A percentile compares a stretch with the other conserved stretches of the same genome.
These are phyloP conservation scores for Homolaphlyctis polyrhiza DNA, from an alignment of 371 early-diverging fungal genomes.

Conservation along the genomic window DNA sequence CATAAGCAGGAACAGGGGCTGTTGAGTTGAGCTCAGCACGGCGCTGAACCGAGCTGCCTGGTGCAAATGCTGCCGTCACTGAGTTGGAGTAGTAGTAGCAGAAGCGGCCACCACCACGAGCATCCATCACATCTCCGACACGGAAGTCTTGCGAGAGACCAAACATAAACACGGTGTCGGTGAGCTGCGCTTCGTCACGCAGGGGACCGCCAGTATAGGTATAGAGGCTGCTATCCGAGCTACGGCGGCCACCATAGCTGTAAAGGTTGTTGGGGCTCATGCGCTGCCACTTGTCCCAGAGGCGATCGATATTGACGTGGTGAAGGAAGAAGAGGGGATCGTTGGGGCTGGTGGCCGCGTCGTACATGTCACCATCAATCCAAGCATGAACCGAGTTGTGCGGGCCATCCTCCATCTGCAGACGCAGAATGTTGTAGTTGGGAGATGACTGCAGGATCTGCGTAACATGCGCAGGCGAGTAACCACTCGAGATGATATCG, in stretches of 20 bases:
- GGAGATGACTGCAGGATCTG: slow-evolving; percentile 25
- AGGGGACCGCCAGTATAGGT: no score
- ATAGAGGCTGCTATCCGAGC: no score
- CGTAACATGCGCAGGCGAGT: slow-evolving; percentile 23
- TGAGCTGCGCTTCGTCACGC: no score
- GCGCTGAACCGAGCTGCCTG: not conserved
- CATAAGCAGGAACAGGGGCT: not conserved
- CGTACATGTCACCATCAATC: slow-evolving; percentile 34
- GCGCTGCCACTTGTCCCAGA: slow-evolving; percentile 46
- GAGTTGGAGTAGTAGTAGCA: not conserved
- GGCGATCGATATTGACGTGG: slow-evolving; percentile 52
- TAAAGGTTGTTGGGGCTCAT: not conserved
- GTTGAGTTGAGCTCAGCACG: not conserved
- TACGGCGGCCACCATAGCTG: not conserved
- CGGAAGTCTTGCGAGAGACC: not conserved
- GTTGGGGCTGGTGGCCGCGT: slow-evolving; percentile 23
- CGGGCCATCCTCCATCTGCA: slow-evolving; percentile 30
- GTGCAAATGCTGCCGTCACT: not conserved
- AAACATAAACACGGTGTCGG: no score
- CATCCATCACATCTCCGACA: not conserved
- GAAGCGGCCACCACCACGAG: not conserved
- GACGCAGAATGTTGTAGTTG: slow-evolving; percentile 25
- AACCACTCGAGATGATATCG: slow-evolving; percentile 26
- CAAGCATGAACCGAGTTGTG: slow-evolving; percentile 36
- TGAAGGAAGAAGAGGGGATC: slow-evolving; percentile 59